Percentiles rank a stretch among this genome's conserved stretches.
Conservation (phyloP, 2,329 filamentous ascomycete species). For the Aspergillus nomiae region DNA sequence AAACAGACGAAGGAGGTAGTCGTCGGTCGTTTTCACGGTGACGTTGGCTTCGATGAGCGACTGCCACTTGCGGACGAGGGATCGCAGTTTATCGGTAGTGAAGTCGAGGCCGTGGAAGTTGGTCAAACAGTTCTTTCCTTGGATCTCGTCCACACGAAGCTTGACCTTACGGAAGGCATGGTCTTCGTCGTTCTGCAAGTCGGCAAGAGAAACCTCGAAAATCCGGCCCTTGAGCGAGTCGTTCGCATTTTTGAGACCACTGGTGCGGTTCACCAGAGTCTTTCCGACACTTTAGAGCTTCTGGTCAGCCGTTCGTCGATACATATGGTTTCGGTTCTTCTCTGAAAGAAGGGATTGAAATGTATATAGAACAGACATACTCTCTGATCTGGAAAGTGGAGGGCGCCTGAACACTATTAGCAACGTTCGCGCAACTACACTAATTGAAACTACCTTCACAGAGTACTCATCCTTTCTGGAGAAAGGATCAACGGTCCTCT, state of each 20-base stretch:
- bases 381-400: constrained; percentile 95
- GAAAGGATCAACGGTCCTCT: constrained; percentile 98
- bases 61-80: constrained; percentile 99
- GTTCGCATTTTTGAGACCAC: constrained; percentile 99
- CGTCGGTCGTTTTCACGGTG: constrained; percentile 99
- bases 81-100: constrained; percentile 99
- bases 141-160: constrained; percentile 96
- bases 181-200: constrained; percentile 99
- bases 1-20: constrained; percentile 99
- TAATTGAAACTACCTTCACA: constrained; percentile 70
- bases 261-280: constrained; percentile 98
- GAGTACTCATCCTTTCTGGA: constrained; percentile 99
- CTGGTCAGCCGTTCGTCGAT: constrained; percentile 19
- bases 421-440: not conserved
- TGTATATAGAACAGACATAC: constrained; percentile 61
- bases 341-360: constrained; percentile 2
- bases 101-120: constrained; percentile 99
- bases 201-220: constrained; percentile 97
- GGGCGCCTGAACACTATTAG: constrained; percentile 66
- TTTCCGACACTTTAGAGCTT: constrained; percentile 80
- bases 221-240: constrained; percentile 98
- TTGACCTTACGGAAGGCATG: constrained; percentile 99
- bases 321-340: constrained; percentile 10
- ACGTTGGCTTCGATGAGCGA: constrained; percentile 99
- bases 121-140: constrained; percentile 99